Percentiles rank a stretch among this genome's conserved stretches.
These are phyloP conservation scores for Plasmodium adleri DNA, from an alignment of 169 alveolate genomes.

Conservation along the genomic window DNA sequence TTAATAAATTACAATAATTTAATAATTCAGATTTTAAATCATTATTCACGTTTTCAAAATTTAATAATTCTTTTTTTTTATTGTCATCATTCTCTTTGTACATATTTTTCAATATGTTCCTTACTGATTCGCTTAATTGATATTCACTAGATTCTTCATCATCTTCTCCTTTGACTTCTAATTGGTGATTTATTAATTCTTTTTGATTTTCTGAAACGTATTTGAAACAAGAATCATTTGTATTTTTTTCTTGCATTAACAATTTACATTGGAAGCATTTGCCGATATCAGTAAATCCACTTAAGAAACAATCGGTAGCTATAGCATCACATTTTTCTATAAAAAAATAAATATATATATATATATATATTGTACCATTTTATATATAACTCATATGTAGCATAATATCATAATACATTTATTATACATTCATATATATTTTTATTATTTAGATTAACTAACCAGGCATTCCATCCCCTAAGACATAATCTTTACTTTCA, in stretches of 20 bases:
- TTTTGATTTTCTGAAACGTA: not conserved
- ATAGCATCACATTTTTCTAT: conserved; percentile 14
- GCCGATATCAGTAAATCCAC: conserved; percentile 45
- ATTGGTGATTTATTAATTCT: not conserved
- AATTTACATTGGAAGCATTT: conserved; percentile 26
- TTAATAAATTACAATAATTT: not conserved
- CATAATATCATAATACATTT: not conserved
- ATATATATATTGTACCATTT: no score
- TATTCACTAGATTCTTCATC: conserved; percentile 20
- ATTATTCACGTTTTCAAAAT: not conserved
- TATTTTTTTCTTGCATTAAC: not conserved
- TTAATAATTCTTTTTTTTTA: not conserved
- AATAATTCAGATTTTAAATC: not conserved
- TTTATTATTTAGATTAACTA: not conserved
- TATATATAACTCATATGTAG: not conserved
- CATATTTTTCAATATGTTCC: not conserved
- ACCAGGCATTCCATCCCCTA: conserved; percentile 17
- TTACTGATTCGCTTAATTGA: not conserved
- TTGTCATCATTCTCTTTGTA: not conserved
- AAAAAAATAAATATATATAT: not conserved
- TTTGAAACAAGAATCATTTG: not conserved
- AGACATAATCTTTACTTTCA: conserved; percentile 9
- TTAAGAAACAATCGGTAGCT: conserved; percentile 14
- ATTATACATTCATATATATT: not conserved
- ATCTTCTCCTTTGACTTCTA: not conserved